Conservation (phyloP, 2,329 filamentous ascomycete genomes). For the Aspergillus texensis region DNA sequence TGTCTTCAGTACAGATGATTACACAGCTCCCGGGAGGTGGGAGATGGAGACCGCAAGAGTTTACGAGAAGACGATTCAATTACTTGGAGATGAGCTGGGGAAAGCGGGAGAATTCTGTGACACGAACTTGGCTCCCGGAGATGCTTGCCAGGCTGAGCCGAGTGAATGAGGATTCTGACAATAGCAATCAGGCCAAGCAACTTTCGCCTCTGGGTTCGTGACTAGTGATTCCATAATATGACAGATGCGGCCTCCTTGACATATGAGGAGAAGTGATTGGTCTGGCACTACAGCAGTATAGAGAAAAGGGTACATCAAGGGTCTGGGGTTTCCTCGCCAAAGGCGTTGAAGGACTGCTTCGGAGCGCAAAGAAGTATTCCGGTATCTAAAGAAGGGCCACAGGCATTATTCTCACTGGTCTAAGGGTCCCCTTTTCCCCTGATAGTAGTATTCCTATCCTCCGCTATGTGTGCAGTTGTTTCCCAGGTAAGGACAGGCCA, state of each 20-base stretch:
- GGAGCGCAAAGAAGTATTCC: too few relatives aligned
- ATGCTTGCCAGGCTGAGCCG: constrained; percentile 6
- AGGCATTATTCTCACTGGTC: too few relatives aligned
- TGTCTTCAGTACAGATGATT: constrained; percentile 25
- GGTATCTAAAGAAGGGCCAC: too few relatives aligned
- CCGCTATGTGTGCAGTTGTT: neutral
- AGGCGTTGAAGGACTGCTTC: too few relatives aligned
- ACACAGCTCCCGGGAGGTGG: constrained; percentile 39
- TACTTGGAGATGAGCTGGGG: constrained; percentile 70
- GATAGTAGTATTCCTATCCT: neutral
- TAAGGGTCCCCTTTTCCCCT: too few relatives aligned
- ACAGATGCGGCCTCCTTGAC: neutral
- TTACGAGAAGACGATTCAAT: constrained; percentile 77
- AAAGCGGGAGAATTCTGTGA: constrained; percentile 31
- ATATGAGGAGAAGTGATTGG: neutral
- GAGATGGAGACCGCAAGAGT: constrained; percentile 74
- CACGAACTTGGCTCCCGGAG: constrained; percentile 20
- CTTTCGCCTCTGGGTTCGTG: neutral
- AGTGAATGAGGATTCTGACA: neutral
- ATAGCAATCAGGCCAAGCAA: neutral
- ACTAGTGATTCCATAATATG: neutral
- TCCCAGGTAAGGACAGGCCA: neutral
- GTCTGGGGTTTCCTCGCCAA: too few relatives aligned
- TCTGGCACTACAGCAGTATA: too few relatives aligned
- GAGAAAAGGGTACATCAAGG: too few relatives aligned